phyloP scores from a whole-genome alignment of 176 grass and related monocot genomes.

The Alloteropsis semialata region DNA sequence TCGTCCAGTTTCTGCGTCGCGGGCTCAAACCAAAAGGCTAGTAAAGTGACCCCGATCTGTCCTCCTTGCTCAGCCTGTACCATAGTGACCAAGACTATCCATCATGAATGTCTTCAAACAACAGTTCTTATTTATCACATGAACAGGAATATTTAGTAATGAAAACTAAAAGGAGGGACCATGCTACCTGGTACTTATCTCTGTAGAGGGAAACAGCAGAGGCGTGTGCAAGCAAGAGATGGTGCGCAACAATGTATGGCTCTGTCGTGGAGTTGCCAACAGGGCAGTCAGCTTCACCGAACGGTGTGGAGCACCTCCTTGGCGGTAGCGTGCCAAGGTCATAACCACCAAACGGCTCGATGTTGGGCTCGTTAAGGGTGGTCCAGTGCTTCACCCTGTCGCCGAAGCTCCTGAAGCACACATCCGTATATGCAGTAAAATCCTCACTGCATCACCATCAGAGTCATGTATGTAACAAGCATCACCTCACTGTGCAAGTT shows the following conservation, averaged over 20 bases:
- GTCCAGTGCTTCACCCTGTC: slow-evolving; percentile 87
- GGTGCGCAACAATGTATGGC: slow-evolving; percentile 70
- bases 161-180: background rate
- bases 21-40: slow-evolving; percentile 67
- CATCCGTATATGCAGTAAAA: slow-evolving; percentile 68
- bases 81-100: background rate
- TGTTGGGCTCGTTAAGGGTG: slow-evolving; percentile 78
- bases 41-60: slow-evolving; percentile 65
- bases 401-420: slow-evolving; percentile 85
- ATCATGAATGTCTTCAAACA: background rate
- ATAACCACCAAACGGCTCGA: slow-evolving; percentile 62
- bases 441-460: slow-evolving; percentile 60
- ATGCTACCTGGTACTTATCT: slow-evolving; percentile 60
- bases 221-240: slow-evolving; percentile 75
- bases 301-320: slow-evolving; percentile 63
- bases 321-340: slow-evolving; percentile 59
- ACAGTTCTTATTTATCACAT: background rate
- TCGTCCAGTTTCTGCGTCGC: slow-evolving; percentile 47
- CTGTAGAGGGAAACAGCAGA: slow-evolving; percentile 59
- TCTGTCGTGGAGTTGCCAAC: slow-evolving; percentile 92
- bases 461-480: background rate
- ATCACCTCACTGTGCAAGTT: background rate
- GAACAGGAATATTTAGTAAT: background rate
- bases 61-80: slow-evolving; percentile 68
- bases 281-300: slow-evolving; percentile 19